Evolutionary conservation across 345 rosid genomes (phyloP), one percentile per base, ranked within the genome.

Genomic region (Lenwebbia sp.): DNA sequence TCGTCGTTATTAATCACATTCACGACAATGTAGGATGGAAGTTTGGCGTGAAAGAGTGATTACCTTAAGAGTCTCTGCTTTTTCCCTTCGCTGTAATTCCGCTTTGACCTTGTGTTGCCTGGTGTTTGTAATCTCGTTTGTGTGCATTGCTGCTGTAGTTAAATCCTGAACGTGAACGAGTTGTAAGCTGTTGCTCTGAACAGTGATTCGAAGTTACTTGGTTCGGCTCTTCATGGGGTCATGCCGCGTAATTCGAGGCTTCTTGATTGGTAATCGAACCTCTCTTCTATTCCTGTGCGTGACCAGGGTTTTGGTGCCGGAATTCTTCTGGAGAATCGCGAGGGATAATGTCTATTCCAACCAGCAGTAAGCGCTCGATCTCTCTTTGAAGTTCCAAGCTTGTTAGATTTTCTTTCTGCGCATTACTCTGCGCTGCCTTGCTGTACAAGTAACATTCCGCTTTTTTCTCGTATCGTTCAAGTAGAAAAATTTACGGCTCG

Each of bases 281-380:
- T 56, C 5, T 12, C n/a, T 74, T n/a, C 83, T 53, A 60, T 89
- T 81, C 47, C 83, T 84, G 88, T 85, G 87, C 83, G 65, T 81
- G 87, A 86, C 82, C 85, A 83, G 83, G 83, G 76, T 15, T 47
- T 83, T 57, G 14, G 53, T 47, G 33, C 89, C 51, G 70, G 62
- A 83, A 26, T 56, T 62, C 78, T 65, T 84, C 78, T 84, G 57
- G 65, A 78, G 65, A 41, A 82, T 25, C 37, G 33, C 44, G 53
- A 86, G 86, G 55, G 25, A 92, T 83, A 87, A 94, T 95, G 98
- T 93, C 93, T 51, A 93, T 91, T 47, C 86, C 93, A 30, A 88
- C 92, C 21, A 93, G 82, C 58, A 89, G 97, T 94, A 89, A 91
- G 98, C 90, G 70, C 37, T 86, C 15, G 85, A 55, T 44, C 7